Base-by-base conservation (phyloP, 257 asterid genomes). In the Echites panduratus region DNA sequence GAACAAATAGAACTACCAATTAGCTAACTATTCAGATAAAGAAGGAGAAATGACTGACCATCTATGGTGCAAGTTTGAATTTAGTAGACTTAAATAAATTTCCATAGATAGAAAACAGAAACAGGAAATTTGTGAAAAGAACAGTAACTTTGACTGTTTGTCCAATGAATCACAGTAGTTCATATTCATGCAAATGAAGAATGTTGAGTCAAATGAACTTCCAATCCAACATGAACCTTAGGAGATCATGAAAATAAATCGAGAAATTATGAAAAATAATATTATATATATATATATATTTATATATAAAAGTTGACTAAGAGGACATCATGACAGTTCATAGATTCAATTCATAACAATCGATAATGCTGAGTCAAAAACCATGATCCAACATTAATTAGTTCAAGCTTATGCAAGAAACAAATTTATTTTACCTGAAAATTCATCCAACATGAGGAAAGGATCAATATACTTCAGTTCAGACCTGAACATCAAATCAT, bases 381-480 rank as follows among this genome's bases (percentile, higher is more conserved):
- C 5, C 7, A 20, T 53, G 22, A 50, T 50, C 22, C 59, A 53
- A 53, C 26, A 53, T 19, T 8, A 53, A 53, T 53, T 53, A 53
- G 16, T 20, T n/a, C 19, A n/a, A 52, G 59, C 2, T 9, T 53
- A 53, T 53, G 27, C 24, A 7, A 49, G 32, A 12, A 32, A 32
- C 47, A 11, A 12, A 52, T 38, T 57, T 9, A 4, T n/a, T 20
- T 70, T 81, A 89, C 98, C 96, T 79, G 90, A 76, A 84, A 91
- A 91, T 63, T 91, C 97, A 84, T 91, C 98, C 73, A 91, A 82
- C 96, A 88, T 40, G 70, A 94, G 89, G 78, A 94, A 94, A 29
- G 98, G 98, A 81, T 94, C 98, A 72, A 94, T 76, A 72, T 78
- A 75, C 89, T 81, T 87, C 89, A 89, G 80, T 72, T 93, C 96